These are phyloP conservation scores for Colletotrichum godetiae DNA, from an alignment of 2,329 filamentous ascomycete species.

Conservation along the genomic window DNA sequence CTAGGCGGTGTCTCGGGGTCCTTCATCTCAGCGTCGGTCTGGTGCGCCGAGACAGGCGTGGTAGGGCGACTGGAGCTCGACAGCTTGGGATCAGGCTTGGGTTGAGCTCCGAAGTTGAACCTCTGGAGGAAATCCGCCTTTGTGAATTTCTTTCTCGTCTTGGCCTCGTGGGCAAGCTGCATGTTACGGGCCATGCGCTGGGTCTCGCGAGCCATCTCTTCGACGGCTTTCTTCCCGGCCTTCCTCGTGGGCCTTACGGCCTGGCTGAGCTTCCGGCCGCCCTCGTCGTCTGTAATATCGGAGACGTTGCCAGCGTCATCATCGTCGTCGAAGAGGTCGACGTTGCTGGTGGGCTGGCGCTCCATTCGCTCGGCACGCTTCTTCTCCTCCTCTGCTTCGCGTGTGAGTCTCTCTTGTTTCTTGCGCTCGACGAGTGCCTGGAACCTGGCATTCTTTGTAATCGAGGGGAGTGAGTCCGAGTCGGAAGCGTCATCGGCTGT, in stretches of 20 bases:
- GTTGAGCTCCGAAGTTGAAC: slow-evolving; percentile 77
- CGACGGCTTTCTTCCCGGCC: slow-evolving; percentile 92
- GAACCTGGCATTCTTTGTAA: slow-evolving; percentile 71
- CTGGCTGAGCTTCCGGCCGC: slow-evolving; percentile 75
- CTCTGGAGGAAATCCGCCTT: slow-evolving; percentile 84
- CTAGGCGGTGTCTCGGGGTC: slow-evolving; percentile 77
- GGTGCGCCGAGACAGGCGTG: slow-evolving; percentile 55
- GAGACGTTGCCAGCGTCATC: slow-evolving; percentile 66
- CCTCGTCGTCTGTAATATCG: slow-evolving; percentile 71
- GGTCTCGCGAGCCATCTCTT: slow-evolving; percentile 95
- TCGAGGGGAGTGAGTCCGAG: slow-evolving; percentile 59
- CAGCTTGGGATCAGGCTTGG: slow-evolving; percentile 46
- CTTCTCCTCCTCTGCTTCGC: slow-evolving; percentile 69
- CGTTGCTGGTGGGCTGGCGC: slow-evolving; percentile 50
- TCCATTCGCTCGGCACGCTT: slow-evolving; percentile 57
- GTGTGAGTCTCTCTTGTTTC: slow-evolving; percentile 75
- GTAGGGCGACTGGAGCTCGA: slow-evolving; percentile 67
- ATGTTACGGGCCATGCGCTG: slow-evolving; percentile 90
- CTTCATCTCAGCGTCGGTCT: slow-evolving; percentile 63
- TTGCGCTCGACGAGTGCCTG: slow-evolving; percentile 80
- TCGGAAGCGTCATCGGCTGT: slow-evolving; percentile 48
- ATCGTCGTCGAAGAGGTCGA: slow-evolving; percentile 52
- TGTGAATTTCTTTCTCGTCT: slow-evolving; percentile 90
- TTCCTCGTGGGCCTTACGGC: slow-evolving; percentile 78
- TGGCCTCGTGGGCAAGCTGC: slow-evolving; percentile 90